These are phyloP conservation scores for Fusarium penzigii DNA, from an alignment of 2,329 filamentous ascomycete genomes.

Conservation along the genomic window DNA sequence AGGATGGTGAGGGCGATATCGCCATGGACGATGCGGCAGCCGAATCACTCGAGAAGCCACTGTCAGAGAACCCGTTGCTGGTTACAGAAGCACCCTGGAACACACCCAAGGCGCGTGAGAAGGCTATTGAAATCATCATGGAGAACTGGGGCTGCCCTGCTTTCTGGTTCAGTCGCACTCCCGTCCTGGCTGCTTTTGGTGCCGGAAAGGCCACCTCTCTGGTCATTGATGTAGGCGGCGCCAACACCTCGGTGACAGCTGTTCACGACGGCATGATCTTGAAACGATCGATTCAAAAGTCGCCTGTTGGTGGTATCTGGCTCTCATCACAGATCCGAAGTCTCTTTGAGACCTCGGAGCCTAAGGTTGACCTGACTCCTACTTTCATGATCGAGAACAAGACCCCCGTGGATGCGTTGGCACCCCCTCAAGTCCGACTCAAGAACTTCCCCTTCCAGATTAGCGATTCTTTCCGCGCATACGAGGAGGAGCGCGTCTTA, in stretches of 20 bases:
- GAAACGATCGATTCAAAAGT: slow-evolving; percentile 85
- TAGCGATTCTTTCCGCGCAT: slow-evolving; percentile 70
- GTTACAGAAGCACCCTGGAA: slow-evolving; percentile 97
- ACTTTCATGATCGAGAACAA: slow-evolving; percentile 89
- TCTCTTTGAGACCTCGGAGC: slow-evolving; percentile 70
- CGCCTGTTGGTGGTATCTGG: slow-evolving; percentile 84
- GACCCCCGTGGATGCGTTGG: slow-evolving; percentile 81
- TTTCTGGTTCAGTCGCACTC: slow-evolving; percentile 88
- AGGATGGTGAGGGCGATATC: slow-evolving; percentile 63
- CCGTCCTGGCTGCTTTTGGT: slow-evolving; percentile 87
- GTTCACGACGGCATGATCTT: slow-evolving; percentile 94
- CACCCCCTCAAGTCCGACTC: slow-evolving; percentile 74
- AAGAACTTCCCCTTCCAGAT: slow-evolving; percentile 66
- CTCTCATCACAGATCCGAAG: slow-evolving; percentile 84
- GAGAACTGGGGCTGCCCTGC: slow-evolving; percentile 95
- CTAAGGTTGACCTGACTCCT: slow-evolving; percentile 74
- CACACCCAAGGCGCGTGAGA: slow-evolving; percentile 81
- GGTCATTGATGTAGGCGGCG: slow-evolving; percentile 88
- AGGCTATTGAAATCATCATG: slow-evolving; percentile 94
- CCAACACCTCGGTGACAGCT: slow-evolving; percentile 84
- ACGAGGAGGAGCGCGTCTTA: slow-evolving; percentile 90
- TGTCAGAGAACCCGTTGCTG: slow-evolving; percentile 86
- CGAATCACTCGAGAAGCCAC: slow-evolving; percentile 67
- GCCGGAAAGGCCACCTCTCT: slow-evolving; percentile 91
- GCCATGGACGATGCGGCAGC: slow-evolving; percentile 53